Base-by-base conservation (phyloP, 2,329 filamentous ascomycete genomes). In the Tolypocladium endophyticum region DNA sequence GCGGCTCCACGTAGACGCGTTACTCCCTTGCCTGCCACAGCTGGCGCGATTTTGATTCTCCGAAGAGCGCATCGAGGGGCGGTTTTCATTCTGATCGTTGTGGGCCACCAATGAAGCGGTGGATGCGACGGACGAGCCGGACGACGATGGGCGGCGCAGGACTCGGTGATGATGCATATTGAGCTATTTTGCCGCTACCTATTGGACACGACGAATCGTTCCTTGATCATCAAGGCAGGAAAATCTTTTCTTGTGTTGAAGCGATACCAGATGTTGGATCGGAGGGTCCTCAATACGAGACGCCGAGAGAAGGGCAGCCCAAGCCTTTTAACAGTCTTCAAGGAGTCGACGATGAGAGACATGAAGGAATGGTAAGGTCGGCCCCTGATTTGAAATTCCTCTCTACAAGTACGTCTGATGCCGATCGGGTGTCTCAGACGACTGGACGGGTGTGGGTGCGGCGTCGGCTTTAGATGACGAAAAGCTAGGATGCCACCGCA, bases 1-100 rank as follows among this genome's bases (percentile, higher is more conserved):
- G 16, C 73, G 71, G 43, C 70, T 67, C 58, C 62, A 64, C 18
- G 45, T 28, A 30, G 60, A 62, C 36, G 59, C 60, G 30, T 61
- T 55, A 57, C 62, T 62, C 35, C 61, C 56, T 18, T 56, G 58
- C 20, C 50, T 35, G 30, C 20, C 30, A 20, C 30, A 33, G 20
- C 69, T 64, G 43, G 69, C 61, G 50, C 62, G 61, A 60, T 62
- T 62, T 11, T 61, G 57, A 58, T 63, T 60, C 33, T 43, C 43
- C 6, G 55, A 53, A 23, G 53, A 33, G 23, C 11, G 50, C 30
- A 35, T 14, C 12, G 30, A 8, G 30, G 20, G 28, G 36, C 25
- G 58, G 56, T 53, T 43, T 47, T 59, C 53, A 60, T 59, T 28
- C 25, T 3, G 14, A 25, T 35, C 38, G 5, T 61, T 20, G 35